These are phyloP conservation scores for Talaromyces sp. DNA, from an alignment of 2,329 filamentous ascomycete species.

Conservation along the genomic window DNA sequence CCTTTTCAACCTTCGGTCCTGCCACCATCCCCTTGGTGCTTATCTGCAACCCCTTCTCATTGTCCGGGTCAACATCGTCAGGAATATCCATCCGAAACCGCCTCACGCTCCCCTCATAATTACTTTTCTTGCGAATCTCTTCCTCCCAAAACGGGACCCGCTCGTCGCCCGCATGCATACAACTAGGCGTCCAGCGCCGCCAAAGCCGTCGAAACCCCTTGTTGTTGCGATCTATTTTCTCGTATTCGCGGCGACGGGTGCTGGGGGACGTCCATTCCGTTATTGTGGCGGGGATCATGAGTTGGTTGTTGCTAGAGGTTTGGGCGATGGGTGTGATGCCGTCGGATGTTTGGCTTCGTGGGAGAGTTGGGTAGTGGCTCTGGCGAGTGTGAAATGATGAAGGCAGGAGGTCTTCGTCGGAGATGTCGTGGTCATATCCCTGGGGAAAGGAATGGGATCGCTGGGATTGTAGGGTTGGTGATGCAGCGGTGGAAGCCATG, in stretches of 20 bases:
- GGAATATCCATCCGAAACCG: slow-evolving; percentile 45
- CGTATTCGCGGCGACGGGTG: slow-evolving; percentile 44
- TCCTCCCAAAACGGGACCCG: slow-evolving; percentile 41
- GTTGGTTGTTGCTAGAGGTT: background rate
- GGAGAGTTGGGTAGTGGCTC: background rate
- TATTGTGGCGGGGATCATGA: slow-evolving; percentile 36
- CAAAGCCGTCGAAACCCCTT: slow-evolving; percentile 43
- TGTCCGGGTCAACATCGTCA: slow-evolving; percentile 19
- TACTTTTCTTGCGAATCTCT: slow-evolving; percentile 31
- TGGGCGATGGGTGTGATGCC: background rate
- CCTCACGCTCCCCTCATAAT: slow-evolving; percentile 45
- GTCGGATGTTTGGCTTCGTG: background rate
- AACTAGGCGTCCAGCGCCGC: slow-evolving; percentile 40
- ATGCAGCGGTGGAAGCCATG: slow-evolving; percentile 5
- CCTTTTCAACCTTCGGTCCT: slow-evolving; percentile 8
- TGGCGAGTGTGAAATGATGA: background rate
- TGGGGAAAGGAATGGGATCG: slow-evolving; percentile 11
- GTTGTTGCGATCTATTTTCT: slow-evolving; percentile 53
- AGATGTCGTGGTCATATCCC: slow-evolving; percentile 8
- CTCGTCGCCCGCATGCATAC: slow-evolving; percentile 33
- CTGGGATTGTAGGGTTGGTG: slow-evolving; percentile 9
- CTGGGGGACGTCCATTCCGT: slow-evolving; percentile 48
- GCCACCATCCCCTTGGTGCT: background rate
- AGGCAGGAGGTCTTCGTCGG: slow-evolving; percentile 14
- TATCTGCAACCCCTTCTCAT: background rate